A percentile compares a stretch with the other conserved stretches of the same genome.
These are phyloP conservation scores for Botrytis elliptica DNA, from an alignment of 2,329 filamentous ascomycete genomes.

Conservation along the genomic window DNA sequence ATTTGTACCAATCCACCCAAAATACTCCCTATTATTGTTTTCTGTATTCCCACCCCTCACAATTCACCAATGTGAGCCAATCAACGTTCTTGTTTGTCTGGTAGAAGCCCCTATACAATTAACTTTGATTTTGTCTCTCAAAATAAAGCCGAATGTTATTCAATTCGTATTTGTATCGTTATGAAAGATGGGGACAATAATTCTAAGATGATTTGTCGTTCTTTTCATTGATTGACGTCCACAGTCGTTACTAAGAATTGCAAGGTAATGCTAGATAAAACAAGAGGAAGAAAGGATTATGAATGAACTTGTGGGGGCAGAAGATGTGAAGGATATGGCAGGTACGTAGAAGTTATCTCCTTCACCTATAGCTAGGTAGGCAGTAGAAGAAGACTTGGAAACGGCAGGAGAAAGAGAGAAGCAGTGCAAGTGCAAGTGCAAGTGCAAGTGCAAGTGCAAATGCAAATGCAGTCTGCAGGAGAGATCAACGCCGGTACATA, in stretches of 20 bases:
- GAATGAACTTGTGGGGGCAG: neutral
- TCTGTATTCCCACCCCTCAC: constrained; percentile 1
- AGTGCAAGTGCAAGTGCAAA: neutral
- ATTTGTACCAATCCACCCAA: constrained; percentile 9
- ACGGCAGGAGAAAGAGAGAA: neutral
- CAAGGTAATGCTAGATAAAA: neutral
- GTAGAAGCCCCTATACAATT: neutral
- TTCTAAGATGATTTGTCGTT: neutral
- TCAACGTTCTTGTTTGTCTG: constrained; percentile 8
- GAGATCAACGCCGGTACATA: constrained; percentile 11
- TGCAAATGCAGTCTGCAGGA: constrained; percentile 6
- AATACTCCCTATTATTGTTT: neutral
- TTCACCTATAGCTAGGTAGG: neutral
- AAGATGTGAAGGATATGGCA: neutral
- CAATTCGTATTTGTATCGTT: neutral
- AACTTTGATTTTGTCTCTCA: neutral
- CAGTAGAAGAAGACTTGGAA: neutral
- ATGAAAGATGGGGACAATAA: neutral
- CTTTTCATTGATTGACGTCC: neutral
- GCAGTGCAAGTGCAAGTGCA: neutral
- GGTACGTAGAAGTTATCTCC: neutral
- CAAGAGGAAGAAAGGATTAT: neutral
- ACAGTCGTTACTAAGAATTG: neutral
- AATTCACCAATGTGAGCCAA: constrained; percentile 11
- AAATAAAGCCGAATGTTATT: neutral